Evolutionary conservation across 768 basidiomycete genomes (phyloP).

Genomic region (Hericium rajendrae): DNA sequence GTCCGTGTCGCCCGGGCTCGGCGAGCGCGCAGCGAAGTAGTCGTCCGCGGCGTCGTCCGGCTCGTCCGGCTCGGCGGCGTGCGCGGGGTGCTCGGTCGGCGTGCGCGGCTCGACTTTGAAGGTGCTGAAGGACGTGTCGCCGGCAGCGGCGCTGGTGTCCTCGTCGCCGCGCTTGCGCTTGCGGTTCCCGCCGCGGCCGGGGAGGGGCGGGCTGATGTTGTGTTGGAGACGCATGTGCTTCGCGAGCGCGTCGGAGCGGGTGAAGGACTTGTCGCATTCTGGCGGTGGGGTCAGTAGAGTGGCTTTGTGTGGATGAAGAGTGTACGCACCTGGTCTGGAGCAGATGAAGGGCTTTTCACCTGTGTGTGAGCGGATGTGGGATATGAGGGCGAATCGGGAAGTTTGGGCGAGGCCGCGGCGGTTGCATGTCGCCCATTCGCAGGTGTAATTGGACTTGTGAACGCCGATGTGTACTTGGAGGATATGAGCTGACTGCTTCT

Average conservation of each 20-base stretch:
- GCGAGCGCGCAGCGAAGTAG: conserved; percentile 8
- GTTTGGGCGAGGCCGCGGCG: conserved; percentile 79
- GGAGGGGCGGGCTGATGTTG: conserved; percentile 63
- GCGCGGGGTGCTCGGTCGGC: conserved; percentile 3
- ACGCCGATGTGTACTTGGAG: conserved; percentile 67
- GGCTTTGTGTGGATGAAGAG: not conserved
- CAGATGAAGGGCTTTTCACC: conserved; percentile 93
- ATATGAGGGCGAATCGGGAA: conserved; percentile 82
- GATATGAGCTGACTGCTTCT: conserved; percentile 5
- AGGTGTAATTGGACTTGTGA: conserved; percentile 78
- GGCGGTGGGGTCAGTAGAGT: not conserved
- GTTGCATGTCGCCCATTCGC: conserved; percentile 80
- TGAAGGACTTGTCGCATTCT: conserved; percentile 96
- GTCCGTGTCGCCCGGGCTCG: conserved; percentile 20
- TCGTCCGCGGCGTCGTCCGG: conserved; percentile 5
- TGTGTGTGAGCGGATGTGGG: conserved; percentile 86
- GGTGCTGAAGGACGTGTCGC: conserved; percentile 9
- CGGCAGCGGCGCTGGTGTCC: conserved; percentile 9
- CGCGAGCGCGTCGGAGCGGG: conserved; percentile 85
- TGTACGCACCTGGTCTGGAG: conserved; percentile 55
- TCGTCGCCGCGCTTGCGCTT: conserved; percentile 54
- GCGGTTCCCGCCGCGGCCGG: conserved; percentile 59
- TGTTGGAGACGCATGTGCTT: conserved; percentile 91
- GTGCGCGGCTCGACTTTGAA: conserved; percentile 14
- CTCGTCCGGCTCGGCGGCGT: not conserved